Evolutionary conservation across 2,329 filamentous ascomycete species (phyloP), one percentile per base, ranked within the genome.

Genomic region (Ophiostoma fasciatum): DNA sequence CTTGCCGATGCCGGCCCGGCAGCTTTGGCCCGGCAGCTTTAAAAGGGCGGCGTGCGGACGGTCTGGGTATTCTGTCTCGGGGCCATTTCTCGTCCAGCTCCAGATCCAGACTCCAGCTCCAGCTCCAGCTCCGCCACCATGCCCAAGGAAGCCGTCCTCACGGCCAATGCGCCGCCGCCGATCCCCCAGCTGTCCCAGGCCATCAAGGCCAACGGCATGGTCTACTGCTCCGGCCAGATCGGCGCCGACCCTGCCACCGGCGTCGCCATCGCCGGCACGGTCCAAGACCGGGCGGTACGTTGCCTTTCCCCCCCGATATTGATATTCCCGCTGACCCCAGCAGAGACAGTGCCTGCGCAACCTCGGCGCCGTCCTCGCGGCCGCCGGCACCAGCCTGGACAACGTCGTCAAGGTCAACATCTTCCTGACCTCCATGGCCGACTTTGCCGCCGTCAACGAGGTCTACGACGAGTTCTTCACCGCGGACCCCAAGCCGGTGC

Each of bases 161-260:
- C 64, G 13, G 49, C 56, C 33, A 64, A 64, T 43, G 63, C 67
- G 10, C 68, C 63, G 22, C 55, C 59, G 42, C 65, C 68, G 18
- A 52, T 70, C 28, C 67, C 66, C 0, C 64, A 74, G 46, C 68
- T 73, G 52, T 72, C 65, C 3, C 69, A 78, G 48, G 74, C 71
- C 28, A 61, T 78, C 45, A 63, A 70, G 44, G 64, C 65, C 52
- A 72, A 74, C 48, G 75, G 74, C 47, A 68, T 77, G 36, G 71
- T 82, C n/a, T 82, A 78, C 59, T 79, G 75, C 59, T 78, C 73
- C 2, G 78, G 77, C 18, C 64, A 63, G 42, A 61, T 81, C 22
- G 69, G 68, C 12, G 58, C 72, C 46, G 65, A 76, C 45, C 64
- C 71, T 0, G 51, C 50, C n/a, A 73, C 69, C 0, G 59, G 56